A percentile compares a stretch with the other conserved stretches of the same genome.
These are phyloP conservation scores for Aspergillus jensenii DNA, from an alignment of 2,329 filamentous ascomycete species.

Conservation along the genomic window DNA sequence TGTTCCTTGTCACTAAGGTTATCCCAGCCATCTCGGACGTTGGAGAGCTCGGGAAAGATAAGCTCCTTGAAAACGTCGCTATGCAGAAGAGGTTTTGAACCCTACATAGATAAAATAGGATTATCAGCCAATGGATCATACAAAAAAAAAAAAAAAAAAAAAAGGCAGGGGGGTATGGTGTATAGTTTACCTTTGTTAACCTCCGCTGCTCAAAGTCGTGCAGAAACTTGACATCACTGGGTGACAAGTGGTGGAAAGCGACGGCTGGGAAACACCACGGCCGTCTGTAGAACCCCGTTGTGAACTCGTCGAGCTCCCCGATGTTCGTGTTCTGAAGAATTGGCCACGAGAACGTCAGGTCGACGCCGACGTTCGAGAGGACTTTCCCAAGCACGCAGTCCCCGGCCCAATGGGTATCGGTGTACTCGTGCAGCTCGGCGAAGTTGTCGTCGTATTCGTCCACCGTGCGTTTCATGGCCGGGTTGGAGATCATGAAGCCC, in stretches of 20 bases:
- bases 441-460: conserved; percentile 44
- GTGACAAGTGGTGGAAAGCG: conserved; percentile 51
- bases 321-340: conserved; percentile 45
- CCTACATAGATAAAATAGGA: neutral
- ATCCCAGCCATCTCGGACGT: conserved; percentile 34
- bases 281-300: conserved; percentile 38
- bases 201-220: conserved; percentile 50
- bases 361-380: conserved; percentile 47
- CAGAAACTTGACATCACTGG: conserved; percentile 44
- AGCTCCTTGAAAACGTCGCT: conserved; percentile 39
- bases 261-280: conserved; percentile 54
- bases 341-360: conserved; percentile 50
- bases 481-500: conserved; percentile 53
- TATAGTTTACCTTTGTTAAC: conserved; percentile 1
- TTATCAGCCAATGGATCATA: neutral
- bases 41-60: conserved; percentile 32
- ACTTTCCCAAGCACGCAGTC: conserved; percentile 53
- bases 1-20: conserved; percentile 36
- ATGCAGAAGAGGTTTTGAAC: conserved; percentile 28
- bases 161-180: neutral
- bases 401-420: conserved; percentile 50
- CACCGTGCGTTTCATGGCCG: conserved; percentile 48
- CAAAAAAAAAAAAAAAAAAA: neutral
- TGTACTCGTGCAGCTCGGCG: conserved; percentile 46
- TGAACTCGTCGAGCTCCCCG: conserved; percentile 46